Evolutionary conservation across 2,329 filamentous ascomycete species (phyloP).

Genomic region (Epichloe gansuensis): DNA sequence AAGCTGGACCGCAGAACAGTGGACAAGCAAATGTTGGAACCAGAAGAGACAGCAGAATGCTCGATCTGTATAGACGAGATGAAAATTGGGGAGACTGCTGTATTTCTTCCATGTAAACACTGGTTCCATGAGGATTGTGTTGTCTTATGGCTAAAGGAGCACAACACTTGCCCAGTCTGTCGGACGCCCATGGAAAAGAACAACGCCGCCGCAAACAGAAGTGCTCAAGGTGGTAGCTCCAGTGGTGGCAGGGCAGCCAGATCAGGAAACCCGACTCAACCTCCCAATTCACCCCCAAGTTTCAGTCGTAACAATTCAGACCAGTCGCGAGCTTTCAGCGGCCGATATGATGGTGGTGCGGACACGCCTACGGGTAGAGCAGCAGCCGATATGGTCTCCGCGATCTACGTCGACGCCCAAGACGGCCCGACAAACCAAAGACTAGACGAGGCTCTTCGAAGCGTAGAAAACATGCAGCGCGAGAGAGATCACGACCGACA

Average conservation of each 20-base stretch:
- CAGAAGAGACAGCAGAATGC: constrained; percentile 65
- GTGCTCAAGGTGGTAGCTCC: neutral
- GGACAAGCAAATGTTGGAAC: constrained; percentile 54
- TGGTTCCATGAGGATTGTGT: constrained; percentile 88
- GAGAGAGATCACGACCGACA: constrained; percentile 14
- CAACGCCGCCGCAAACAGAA: constrained; percentile 11
- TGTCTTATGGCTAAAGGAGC: constrained; percentile 71
- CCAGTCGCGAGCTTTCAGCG: neutral
- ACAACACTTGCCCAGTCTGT: constrained; percentile 86
- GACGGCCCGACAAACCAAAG: constrained; percentile 15
- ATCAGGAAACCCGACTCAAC: neutral
- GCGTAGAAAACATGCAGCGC: constrained; percentile 16
- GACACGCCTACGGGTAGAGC: constrained; percentile 4
- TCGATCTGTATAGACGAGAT: constrained; percentile 92
- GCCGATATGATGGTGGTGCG: neutral
- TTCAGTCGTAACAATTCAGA: neutral
- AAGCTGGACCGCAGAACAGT: constrained; percentile 60
- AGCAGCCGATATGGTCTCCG: constrained; percentile 8
- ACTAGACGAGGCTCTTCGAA: constrained; percentile 20
- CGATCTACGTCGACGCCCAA: constrained; percentile 14
- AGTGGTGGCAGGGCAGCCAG: neutral
- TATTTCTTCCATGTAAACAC: constrained; percentile 74
- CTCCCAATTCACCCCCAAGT: neutral
- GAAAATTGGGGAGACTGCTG: constrained; percentile 58
- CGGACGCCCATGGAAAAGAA: constrained; percentile 43